phyloP scores from a whole-genome alignment of 805 yeast genomes.

The Torulaspora delbrueckii region DNA sequence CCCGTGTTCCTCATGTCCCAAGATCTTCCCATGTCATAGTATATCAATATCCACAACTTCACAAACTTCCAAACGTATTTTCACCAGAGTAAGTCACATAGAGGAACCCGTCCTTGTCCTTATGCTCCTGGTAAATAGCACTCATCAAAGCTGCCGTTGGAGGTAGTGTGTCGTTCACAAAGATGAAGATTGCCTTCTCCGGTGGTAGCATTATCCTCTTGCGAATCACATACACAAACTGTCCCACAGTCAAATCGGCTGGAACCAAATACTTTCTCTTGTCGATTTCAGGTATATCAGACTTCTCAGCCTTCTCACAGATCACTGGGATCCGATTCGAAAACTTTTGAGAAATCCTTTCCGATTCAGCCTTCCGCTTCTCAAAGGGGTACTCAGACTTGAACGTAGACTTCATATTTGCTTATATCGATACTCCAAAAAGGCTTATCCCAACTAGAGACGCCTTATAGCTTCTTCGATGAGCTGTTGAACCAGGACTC shows the following conservation, averaged over 20 bases:
- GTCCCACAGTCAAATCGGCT: slow-evolving; percentile 93
- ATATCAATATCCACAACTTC: neutral
- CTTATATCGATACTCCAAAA: slow-evolving; percentile 1
- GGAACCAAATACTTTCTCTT: slow-evolving; percentile 97
- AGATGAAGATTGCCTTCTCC: slow-evolving; percentile 96
- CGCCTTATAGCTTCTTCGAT: neutral
- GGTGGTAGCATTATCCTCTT: slow-evolving; percentile 93
- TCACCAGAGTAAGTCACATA: slow-evolving; percentile 96
- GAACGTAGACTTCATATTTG: slow-evolving; percentile 34
- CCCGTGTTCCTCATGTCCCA: neutral
- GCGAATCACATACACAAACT: slow-evolving; percentile 94
- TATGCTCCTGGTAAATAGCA: slow-evolving; percentile 90
- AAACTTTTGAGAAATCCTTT: slow-evolving; percentile 83
- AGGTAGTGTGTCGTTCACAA: slow-evolving; percentile 93
- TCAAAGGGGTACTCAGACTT: slow-evolving; percentile 81
- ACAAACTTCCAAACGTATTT: slow-evolving; percentile 75
- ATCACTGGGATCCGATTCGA: slow-evolving; percentile 90
- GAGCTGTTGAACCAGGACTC: neutral
- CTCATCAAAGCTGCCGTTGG: slow-evolving; percentile 98
- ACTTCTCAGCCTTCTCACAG: slow-evolving; percentile 95
- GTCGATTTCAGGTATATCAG: slow-evolving; percentile 93
- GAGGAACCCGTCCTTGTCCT: slow-evolving; percentile 95
- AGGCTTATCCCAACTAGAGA: neutral
- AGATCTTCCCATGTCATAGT: neutral
- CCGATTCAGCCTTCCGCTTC: slow-evolving; percentile 91